A percentile compares a stretch with the other conserved stretches of the same genome.
These are phyloP conservation scores for Scutellaria barbata DNA, from an alignment of 257 asterid species.

Conservation along the genomic window DNA sequence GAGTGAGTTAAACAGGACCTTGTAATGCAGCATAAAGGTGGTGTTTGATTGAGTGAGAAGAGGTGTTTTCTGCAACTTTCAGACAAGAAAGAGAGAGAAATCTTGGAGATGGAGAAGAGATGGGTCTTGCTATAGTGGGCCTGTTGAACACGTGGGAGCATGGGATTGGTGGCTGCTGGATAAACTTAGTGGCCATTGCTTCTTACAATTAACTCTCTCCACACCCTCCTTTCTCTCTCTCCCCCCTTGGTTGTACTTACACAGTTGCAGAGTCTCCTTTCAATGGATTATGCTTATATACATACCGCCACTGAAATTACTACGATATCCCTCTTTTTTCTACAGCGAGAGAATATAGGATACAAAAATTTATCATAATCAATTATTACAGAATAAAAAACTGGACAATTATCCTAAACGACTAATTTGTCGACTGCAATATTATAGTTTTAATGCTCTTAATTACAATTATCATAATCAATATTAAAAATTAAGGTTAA, in stretches of 20 bases:
- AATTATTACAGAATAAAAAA: no score
- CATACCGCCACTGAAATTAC: no score
- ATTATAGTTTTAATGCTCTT: no score
- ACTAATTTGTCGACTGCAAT: no score
- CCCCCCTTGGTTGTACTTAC: neutral
- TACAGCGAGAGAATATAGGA: no score
- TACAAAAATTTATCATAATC: no score
- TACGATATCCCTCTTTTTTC: no score
- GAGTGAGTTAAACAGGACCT: conserved; percentile 46
- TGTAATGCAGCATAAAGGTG: conserved; percentile 55
- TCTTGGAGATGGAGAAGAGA: conserved; percentile 25
- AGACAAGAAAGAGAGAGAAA: conserved; percentile 28
- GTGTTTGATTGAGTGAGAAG: conserved; percentile 51
- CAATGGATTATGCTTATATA: no score
- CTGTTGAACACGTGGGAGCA: conserved; percentile 45
- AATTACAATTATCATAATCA: no score
- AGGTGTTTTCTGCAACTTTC: conserved; percentile 50
- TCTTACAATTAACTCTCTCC: neutral
- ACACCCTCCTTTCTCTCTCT: neutral
- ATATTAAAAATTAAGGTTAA: no score
- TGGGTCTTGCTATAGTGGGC: conserved; percentile 40
- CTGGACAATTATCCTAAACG: no score
- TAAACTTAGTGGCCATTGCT: conserved; percentile 58
- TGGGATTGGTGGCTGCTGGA: conserved; percentile 53
- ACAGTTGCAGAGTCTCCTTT: neutral